A percentile compares a stretch with the other conserved stretches of the same genome.
phyloP scores from a whole-genome alignment of 768 basidiomycete genomes.

The Cystoderma amianthinum region DNA sequence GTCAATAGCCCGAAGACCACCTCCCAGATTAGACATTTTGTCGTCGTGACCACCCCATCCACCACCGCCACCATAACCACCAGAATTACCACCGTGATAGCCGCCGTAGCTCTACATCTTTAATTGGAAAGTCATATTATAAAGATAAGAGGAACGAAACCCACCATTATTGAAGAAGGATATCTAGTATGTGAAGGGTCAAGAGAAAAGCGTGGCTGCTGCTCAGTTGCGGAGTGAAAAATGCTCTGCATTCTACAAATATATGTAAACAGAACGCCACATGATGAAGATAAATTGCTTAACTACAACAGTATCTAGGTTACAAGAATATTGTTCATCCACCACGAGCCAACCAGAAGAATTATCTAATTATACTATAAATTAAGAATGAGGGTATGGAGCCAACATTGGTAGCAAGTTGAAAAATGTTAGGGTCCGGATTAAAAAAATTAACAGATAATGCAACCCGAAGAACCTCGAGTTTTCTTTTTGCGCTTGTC shows the following conservation, averaged over 20 bases:
- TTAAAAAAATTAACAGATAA: too few species aligned
- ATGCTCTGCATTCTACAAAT: not conserved
- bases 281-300: too few species aligned
- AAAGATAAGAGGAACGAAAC: not conserved
- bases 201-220: not conserved
- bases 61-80: conserved; percentile 41
- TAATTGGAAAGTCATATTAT: not conserved
- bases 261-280: not conserved
- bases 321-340: too few species aligned
- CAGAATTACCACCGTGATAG: conserved; percentile 34
- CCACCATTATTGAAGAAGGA: not conserved
- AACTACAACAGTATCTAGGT: too few species aligned
- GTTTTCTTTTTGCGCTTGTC: conserved; percentile 29
- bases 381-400: too few species aligned
- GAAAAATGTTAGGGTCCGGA: too few species aligned
- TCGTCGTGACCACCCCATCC: conserved; percentile 56
- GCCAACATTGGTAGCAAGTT: too few species aligned
- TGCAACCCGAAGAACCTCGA: too few species aligned
- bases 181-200: not conserved
- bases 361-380: too few species aligned
- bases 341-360: too few species aligned
- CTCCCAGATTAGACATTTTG: conserved; percentile 77
- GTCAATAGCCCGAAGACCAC: conserved; percentile 76
- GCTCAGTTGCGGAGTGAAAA: conserved; percentile 1
- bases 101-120: conserved; percentile 34